Conservation (phyloP, 768 basidiomycete genomes). For the Saitozyma sp. region DNA sequence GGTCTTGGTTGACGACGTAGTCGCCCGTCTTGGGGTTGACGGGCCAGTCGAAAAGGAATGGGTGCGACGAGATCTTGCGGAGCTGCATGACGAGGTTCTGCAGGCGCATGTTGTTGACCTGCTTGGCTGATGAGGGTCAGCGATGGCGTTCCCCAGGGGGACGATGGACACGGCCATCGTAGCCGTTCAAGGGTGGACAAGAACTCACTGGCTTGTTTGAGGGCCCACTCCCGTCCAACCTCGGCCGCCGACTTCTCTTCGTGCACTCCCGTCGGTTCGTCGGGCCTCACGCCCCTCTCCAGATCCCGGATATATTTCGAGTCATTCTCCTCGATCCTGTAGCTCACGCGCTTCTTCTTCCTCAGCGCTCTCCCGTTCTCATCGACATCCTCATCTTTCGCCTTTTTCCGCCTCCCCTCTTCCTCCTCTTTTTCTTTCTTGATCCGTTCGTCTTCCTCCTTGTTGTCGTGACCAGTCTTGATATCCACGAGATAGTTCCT, state of each 20-base stretch:
- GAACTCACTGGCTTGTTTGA: constrained; percentile 64
- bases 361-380: constrained; percentile 20
- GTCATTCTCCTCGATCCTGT: constrained; percentile 50
- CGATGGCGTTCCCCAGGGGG: not conserved
- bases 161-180: not conserved
- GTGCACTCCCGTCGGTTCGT: constrained; percentile 45
- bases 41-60: constrained; percentile 86
- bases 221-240: constrained; percentile 62
- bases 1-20: constrained; percentile 70
- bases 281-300: constrained; percentile 39
- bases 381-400: constrained; percentile 2
- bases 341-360: constrained; percentile 42
- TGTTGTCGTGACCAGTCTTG: constrained; percentile 53
- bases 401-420: constrained; percentile 19
- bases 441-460: constrained; percentile 29
- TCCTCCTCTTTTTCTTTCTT: constrained; percentile 35
- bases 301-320: constrained; percentile 48
- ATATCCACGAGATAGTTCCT: constrained; percentile 58
- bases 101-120: constrained; percentile 87
- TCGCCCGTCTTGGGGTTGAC: constrained; percentile 63
- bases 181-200: too few species aligned
- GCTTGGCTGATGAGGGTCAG: constrained; percentile 61
- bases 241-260: constrained; percentile 59
- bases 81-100: constrained; percentile 97
- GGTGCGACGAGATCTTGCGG: constrained; percentile 78